A percentile compares a stretch with the other conserved stretches of the same genome.
These are phyloP conservation scores for Rhexocercosporidium sp. DNA, from an alignment of 2,329 filamentous ascomycete genomes.

Conservation along the genomic window DNA sequence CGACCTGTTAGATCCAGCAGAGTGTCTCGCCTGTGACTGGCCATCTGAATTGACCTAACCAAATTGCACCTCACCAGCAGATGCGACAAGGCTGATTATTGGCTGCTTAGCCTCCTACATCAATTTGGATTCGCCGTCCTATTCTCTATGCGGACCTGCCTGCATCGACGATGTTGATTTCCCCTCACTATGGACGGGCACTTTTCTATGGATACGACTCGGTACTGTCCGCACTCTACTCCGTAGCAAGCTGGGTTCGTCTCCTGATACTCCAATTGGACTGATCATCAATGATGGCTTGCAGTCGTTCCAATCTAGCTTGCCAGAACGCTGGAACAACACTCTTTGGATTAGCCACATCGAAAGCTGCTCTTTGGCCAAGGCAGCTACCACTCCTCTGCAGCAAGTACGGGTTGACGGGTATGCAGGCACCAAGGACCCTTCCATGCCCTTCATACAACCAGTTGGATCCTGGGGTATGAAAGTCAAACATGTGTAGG, in stretches of 20 bases:
- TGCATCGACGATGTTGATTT: constrained; percentile 25
- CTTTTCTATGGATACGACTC: constrained; percentile 21
- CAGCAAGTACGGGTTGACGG: constrained; percentile 18
- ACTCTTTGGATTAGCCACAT: constrained; percentile 1
- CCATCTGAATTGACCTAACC: constrained; percentile 23
- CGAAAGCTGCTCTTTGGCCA: not conserved
- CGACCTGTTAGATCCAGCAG: constrained; percentile 22
- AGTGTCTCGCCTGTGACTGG: constrained; percentile 29
- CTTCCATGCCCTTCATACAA: constrained; percentile 5
- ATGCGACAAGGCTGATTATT: constrained; percentile 18
- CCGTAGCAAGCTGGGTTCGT: not conserved
- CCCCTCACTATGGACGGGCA: constrained; percentile 26
- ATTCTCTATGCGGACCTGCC: constrained; percentile 23
- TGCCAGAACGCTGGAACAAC: constrained; percentile 21
- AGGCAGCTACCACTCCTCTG: constrained; percentile 12
- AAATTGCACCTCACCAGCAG: constrained; percentile 26
- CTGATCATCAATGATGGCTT: constrained; percentile 13
- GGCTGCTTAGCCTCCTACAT: constrained; percentile 16
- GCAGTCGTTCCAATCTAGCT: constrained; percentile 13
- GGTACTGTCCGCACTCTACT: constrained; percentile 22
- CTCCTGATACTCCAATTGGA: constrained; percentile 18
- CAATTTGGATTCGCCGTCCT: not conserved
- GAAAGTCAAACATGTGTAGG: not conserved
- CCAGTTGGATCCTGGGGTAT: not conserved
- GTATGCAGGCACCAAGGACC: constrained; percentile 31